Percentiles rank a stretch among this genome's conserved stretches.
Evolutionary conservation across 805 yeast species (phyloP).

Genomic region (Starmerella cellae): DNA sequence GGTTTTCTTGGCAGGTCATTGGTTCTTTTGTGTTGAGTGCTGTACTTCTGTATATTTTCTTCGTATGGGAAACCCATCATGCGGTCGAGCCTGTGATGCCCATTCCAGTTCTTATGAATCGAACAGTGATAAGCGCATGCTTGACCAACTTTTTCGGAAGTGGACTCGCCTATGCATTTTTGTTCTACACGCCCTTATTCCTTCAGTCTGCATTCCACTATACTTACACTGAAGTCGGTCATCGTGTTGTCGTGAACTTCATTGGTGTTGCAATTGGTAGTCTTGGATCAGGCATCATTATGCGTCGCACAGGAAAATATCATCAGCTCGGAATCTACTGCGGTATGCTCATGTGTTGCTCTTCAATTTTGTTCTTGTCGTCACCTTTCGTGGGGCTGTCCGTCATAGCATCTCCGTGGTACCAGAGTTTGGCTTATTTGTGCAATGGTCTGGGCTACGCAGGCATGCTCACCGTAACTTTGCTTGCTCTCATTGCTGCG

Average conservation of each 20-base stretch:
- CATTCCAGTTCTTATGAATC: slow-evolving; percentile 39
- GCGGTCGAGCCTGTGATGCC: slow-evolving; percentile 61
- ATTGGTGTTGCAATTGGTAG: slow-evolving; percentile 58
- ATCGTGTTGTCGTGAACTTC: slow-evolving; percentile 44
- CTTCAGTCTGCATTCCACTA: slow-evolving; percentile 48
- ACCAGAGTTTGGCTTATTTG: slow-evolving; percentile 27
- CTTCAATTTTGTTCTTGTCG: slow-evolving; percentile 31
- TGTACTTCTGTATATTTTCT: slow-evolving; percentile 31
- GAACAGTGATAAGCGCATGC: slow-evolving; percentile 53
- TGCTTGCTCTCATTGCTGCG: slow-evolving; percentile 63
- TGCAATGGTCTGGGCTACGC: slow-evolving; percentile 58
- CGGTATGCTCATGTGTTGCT: slow-evolving; percentile 36
- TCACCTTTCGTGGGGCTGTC: slow-evolving; percentile 37
- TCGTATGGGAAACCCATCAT: slow-evolving; percentile 37
- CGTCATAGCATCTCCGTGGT: slow-evolving; percentile 44
- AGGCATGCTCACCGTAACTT: slow-evolving; percentile 51
- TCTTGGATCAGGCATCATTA: slow-evolving; percentile 49
- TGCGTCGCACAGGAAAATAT: slow-evolving; percentile 57
- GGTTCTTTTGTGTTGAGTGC: slow-evolving; percentile 28
- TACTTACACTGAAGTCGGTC: slow-evolving; percentile 63
- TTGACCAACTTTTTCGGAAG: slow-evolving; percentile 58
- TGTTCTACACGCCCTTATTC: slow-evolving; percentile 65
- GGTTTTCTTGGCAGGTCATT: slow-evolving; percentile 33
- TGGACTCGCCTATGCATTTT: slow-evolving; percentile 49
- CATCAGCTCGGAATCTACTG: slow-evolving; percentile 34